Conservation (phyloP, 257 asterid genomes). For the Gardenia jasminoides region DNA sequence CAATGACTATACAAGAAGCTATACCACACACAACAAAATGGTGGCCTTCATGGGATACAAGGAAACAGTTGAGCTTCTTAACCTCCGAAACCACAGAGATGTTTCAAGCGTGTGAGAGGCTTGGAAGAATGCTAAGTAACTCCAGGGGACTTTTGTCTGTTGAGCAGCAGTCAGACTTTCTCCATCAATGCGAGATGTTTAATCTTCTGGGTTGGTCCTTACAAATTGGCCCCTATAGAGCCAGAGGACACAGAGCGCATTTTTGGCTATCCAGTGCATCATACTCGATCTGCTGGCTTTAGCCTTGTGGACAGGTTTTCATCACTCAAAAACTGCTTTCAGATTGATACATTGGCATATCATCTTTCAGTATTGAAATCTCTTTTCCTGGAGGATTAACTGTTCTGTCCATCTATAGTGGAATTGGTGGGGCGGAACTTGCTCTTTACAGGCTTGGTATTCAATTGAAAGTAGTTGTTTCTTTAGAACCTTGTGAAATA, state of each 20-base stretch:
- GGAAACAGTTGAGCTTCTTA: conserved; percentile 56
- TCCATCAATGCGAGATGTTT: conserved; percentile 47
- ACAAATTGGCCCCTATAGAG: conserved; percentile 52
- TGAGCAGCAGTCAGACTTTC: conserved; percentile 51
- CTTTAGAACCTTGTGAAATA: conserved; percentile 62
- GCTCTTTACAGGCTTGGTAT: conserved; percentile 77
- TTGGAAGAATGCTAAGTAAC: conserved; percentile 46
- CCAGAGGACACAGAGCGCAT: conserved; percentile 68
- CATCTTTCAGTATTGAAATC: conserved; percentile 61
- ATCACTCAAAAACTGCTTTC: conserved; percentile 56
- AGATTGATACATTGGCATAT: conserved; percentile 74
- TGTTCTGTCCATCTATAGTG: conserved; percentile 60
- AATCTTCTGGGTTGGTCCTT: conserved; percentile 73
- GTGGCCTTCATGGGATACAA: conserved; percentile 93
- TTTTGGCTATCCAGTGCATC: conserved; percentile 71
- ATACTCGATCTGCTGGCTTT: conserved; percentile 52
- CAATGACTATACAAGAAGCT: conserved; percentile 67
- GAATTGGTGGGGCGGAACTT: conserved; percentile 80
- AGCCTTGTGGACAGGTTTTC: conserved; percentile 53
- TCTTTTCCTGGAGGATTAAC: conserved; percentile 53
- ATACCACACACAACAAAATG: conserved; percentile 53
- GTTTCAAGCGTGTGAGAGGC: conserved; percentile 54
- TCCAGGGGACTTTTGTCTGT: conserved; percentile 45
- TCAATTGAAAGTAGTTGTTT: conserved; percentile 55
- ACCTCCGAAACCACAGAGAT: conserved; percentile 38